Percentiles rank a stretch among this genome's conserved stretches.
phyloP scores from a whole-genome alignment of 164 flowering plant species.

The Dillenia suffruticosa region DNA sequence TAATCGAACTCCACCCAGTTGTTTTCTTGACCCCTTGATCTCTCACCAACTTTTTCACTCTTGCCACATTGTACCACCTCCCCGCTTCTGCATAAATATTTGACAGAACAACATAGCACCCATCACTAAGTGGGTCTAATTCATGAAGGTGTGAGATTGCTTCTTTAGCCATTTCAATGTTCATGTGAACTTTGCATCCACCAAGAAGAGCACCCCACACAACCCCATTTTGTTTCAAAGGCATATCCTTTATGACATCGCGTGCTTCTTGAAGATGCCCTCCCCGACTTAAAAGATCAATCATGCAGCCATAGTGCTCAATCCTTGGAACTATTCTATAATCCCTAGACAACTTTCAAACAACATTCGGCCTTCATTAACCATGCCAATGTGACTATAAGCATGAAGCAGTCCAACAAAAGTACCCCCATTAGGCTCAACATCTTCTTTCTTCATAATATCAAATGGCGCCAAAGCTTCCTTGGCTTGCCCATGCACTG shows the following conservation, averaged over 20 bases:
- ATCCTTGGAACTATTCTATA: constrained; percentile 40
- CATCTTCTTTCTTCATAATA: constrained; percentile 33
- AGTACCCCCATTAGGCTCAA: constrained; percentile 55
- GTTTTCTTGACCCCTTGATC: constrained; percentile 54
- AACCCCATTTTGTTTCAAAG: constrained; percentile 46
- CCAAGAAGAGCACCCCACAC: constrained; percentile 73
- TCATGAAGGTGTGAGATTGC: constrained; percentile 47
- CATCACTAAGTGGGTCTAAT: constrained; percentile 55
- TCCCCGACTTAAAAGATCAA: constrained; percentile 60
- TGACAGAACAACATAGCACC: constrained; percentile 58
- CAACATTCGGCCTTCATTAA: constrained; percentile 39
- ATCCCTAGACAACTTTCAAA: constrained; percentile 48
- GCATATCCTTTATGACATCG: constrained; percentile 53
- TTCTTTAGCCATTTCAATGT: constrained; percentile 51
- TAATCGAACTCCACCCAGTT: constrained; percentile 55
- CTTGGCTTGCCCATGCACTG: constrained; percentile 52
- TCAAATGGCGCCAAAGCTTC: constrained; percentile 39
- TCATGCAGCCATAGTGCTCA: constrained; percentile 73
- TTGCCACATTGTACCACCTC: constrained; percentile 52
- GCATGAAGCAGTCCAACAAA: constrained; percentile 59
- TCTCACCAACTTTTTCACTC: constrained; percentile 54
- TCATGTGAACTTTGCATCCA: constrained; percentile 60
- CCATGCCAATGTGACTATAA: constrained; percentile 61
- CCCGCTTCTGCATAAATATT: constrained; percentile 58
- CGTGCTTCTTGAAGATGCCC: constrained; percentile 59